A percentile compares a stretch with the other conserved stretches of the same genome.
These are phyloP conservation scores for Ganoderma lucidum DNA, from an alignment of 1,284 basidiomycete genomes.

Conservation along the genomic window DNA sequence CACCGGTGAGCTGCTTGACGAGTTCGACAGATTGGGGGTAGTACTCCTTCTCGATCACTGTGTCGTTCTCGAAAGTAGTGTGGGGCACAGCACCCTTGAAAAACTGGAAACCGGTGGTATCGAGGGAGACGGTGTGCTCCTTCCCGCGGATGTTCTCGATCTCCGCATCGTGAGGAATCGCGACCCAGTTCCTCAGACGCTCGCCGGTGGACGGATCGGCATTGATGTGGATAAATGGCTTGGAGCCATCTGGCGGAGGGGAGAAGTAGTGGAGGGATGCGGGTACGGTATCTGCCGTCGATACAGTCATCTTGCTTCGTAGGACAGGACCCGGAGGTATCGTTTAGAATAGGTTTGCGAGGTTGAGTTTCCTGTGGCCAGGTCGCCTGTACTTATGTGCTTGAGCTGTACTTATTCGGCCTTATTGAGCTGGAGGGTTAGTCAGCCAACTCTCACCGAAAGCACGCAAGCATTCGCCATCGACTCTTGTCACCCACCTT, in stretches of 20 bases:
- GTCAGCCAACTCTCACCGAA: conserved; percentile 13
- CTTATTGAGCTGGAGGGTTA: neutral
- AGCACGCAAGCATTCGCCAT: conserved; percentile 25
- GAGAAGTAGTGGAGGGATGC: conserved; percentile 42
- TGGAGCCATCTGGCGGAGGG: conserved; percentile 44
- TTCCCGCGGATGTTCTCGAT: conserved; percentile 67
- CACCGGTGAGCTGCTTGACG: conserved; percentile 68
- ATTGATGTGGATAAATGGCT: conserved; percentile 41
- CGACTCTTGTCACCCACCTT: neutral
- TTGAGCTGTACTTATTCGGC: neutral
- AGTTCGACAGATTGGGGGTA: conserved; percentile 67
- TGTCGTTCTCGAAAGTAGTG: conserved; percentile 54
- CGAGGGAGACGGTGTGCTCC: conserved; percentile 55
- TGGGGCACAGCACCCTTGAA: conserved; percentile 51
- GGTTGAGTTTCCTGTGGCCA: neutral
- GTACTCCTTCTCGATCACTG: conserved; percentile 59
- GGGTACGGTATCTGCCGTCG: conserved; percentile 32
- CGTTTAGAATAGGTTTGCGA: neutral
- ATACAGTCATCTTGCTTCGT: conserved; percentile 24
- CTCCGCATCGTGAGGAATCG: conserved; percentile 41
- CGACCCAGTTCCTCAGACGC: conserved; percentile 35
- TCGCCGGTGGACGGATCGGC: conserved; percentile 34
- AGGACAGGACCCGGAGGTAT: neutral
- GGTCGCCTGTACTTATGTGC: neutral
- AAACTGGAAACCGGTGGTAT: conserved; percentile 65